Percentiles rank a stretch among this genome's conserved stretches.
Evolutionary conservation across 2,329 filamentous ascomycete species (phyloP).

Genomic region (Ceratocystis eucalypticola): DNA sequence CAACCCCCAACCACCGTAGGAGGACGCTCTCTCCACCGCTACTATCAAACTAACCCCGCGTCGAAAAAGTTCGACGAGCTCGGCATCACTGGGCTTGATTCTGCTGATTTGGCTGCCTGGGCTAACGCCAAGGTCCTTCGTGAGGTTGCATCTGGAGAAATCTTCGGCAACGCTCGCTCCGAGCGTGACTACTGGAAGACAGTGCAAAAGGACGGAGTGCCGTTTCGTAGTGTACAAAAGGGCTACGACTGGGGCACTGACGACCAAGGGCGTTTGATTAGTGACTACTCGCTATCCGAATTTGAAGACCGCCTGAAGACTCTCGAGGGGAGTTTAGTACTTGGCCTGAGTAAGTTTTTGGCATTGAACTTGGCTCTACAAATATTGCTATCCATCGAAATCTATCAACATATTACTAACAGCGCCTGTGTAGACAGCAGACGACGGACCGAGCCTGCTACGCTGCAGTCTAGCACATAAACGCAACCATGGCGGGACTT

Average conservation of each 20-base stretch:
- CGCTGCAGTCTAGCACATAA: neutral
- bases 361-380: constrained; percentile 10
- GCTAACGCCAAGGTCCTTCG: constrained; percentile 34
- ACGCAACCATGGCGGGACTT: constrained; percentile 37
- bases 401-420: neutral
- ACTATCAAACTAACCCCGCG: constrained; percentile 38
- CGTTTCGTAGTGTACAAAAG: constrained; percentile 32
- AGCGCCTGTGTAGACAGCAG: neutral
- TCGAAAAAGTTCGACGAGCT: constrained; percentile 33
- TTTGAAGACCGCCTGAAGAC: constrained; percentile 32
- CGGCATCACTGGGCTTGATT: constrained; percentile 34
- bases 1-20: constrained; percentile 33
- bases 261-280: constrained; percentile 36
- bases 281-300: constrained; percentile 35
- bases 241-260: constrained; percentile 36
- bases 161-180: constrained; percentile 33
- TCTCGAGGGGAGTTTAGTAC: constrained; percentile 31
- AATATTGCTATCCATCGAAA: too few species aligned
- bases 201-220: constrained; percentile 39
- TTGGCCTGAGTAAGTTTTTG: constrained; percentile 27
- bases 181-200: constrained; percentile 46
- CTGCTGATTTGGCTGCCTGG: constrained; percentile 38
- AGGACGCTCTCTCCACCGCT: constrained; percentile 35
- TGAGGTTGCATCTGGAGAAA: constrained; percentile 28
- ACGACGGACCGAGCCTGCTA: neutral